A percentile compares a stretch with the other conserved stretches of the same genome.
Evolutionary conservation across 805 yeast species (phyloP).

Genomic region (Metschnikowia noctiluminum): DNA sequence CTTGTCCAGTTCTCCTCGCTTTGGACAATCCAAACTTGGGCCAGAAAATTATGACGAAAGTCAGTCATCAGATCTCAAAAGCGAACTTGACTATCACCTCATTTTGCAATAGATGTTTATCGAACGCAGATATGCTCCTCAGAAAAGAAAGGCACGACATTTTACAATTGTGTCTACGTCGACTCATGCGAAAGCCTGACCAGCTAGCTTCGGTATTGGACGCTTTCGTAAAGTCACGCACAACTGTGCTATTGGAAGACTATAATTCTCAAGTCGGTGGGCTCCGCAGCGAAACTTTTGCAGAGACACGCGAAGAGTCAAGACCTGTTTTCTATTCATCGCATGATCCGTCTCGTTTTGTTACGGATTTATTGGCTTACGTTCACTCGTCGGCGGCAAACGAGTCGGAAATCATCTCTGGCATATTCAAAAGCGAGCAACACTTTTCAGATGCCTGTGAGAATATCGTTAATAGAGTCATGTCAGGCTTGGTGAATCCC

Average conservation of each 20-base stretch:
- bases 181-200: slow-evolving; percentile 38
- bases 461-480: slow-evolving; percentile 45
- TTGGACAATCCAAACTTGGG: slow-evolving; percentile 68
- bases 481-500: slow-evolving; percentile 56
- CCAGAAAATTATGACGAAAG: slow-evolving; percentile 56
- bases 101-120: slow-evolving; percentile 33
- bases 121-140: slow-evolving; percentile 28
- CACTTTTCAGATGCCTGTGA: slow-evolving; percentile 26
- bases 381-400: slow-evolving; percentile 82
- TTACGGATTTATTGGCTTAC: slow-evolving; percentile 87
- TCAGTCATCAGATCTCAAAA: slow-evolving; percentile 47
- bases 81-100: slow-evolving; percentile 29
- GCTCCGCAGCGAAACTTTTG: slow-evolving; percentile 14
- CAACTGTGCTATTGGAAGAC: slow-evolving; percentile 61
- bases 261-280: slow-evolving; percentile 56
- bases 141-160: slow-evolving; percentile 23
- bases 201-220: slow-evolving; percentile 58
- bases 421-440: slow-evolving; percentile 45
- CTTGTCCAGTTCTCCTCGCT: slow-evolving; percentile 68
- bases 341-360: slow-evolving; percentile 76
- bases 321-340: slow-evolving; percentile 62
- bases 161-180: slow-evolving; percentile 31
- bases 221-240: slow-evolving; percentile 66
- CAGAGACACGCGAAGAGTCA: slow-evolving; percentile 12
- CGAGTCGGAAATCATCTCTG: slow-evolving; percentile 73